Conservation (phyloP, 805 yeast species). For the Cyberlindnera amylophila region DNA sequence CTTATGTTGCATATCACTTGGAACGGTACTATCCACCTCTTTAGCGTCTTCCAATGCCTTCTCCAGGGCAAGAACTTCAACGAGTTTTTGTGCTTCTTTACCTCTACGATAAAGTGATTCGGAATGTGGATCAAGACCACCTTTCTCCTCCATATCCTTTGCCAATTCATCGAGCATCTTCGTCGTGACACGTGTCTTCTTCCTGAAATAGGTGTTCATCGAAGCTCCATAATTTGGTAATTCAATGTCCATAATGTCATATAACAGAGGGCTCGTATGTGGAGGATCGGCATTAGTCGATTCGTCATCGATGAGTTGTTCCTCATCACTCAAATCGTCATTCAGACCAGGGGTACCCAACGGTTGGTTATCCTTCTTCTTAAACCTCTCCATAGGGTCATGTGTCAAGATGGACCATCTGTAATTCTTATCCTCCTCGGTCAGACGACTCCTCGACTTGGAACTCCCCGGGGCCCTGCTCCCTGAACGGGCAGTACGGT, state of each 20-base stretch:
- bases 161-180: not conserved
- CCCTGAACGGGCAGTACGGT: slow-evolving; percentile 10
- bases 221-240: slow-evolving; percentile 26
- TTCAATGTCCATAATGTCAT: slow-evolving; percentile 35
- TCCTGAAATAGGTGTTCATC: slow-evolving; percentile 32
- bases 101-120: slow-evolving; percentile 7
- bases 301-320: slow-evolving; percentile 53
- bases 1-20: slow-evolving; percentile 28
- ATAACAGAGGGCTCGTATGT: slow-evolving; percentile 23
- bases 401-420: slow-evolving; percentile 67
- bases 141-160: slow-evolving; percentile 4
- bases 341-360: slow-evolving; percentile 19
- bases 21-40: slow-evolving; percentile 34
- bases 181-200: slow-evolving; percentile 1
- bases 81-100: slow-evolving; percentile 40
- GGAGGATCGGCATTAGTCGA: not conserved
- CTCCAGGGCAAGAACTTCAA: slow-evolving; percentile 54
- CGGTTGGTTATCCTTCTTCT: slow-evolving; percentile 20
- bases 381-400: slow-evolving; percentile 68
- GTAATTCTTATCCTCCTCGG: slow-evolving; percentile 28
- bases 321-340: slow-evolving; percentile 44
- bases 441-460: slow-evolving; percentile 26
- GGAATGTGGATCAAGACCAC: not conserved
- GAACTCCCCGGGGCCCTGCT: slow-evolving; percentile 10
- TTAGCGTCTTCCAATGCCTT: slow-evolving; percentile 57